Percentiles rank a stretch among this genome's conserved stretches.
Conservation (phyloP, 257 asterid species). For the Nicotiana sylvestris region DNA sequence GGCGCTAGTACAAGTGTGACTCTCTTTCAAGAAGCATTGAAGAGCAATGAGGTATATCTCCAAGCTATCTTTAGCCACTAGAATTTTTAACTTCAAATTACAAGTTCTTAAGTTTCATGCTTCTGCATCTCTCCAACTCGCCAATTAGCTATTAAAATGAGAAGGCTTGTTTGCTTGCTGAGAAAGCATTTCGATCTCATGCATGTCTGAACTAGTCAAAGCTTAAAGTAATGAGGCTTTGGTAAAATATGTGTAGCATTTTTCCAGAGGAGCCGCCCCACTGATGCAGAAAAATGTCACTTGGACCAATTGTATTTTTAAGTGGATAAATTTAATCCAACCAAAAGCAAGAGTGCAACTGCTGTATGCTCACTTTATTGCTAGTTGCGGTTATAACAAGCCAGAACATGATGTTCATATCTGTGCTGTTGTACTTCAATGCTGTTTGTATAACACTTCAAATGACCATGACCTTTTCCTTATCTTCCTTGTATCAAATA, state of each 20-base stretch:
- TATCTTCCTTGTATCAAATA: neutral
- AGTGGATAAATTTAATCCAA: neutral
- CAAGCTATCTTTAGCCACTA: constrained; percentile 6
- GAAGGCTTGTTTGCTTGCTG: neutral
- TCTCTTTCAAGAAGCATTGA: constrained; percentile 66
- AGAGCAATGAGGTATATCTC: constrained; percentile 56
- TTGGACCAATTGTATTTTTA: neutral
- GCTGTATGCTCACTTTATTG: neutral
- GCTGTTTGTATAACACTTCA: neutral
- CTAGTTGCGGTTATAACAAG: neutral
- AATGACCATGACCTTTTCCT: neutral
- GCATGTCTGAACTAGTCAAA: neutral
- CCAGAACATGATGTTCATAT: neutral
- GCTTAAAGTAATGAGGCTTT: neutral
- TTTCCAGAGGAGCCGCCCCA: neutral
- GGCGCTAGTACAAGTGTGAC: constrained; percentile 37
- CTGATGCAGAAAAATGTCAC: neutral
- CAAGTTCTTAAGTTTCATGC: neutral
- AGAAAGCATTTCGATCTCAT: neutral
- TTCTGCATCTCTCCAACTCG: neutral
- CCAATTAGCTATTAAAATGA: neutral
- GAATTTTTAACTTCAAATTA: neutral
- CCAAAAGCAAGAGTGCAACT: neutral
- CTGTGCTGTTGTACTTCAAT: neutral
- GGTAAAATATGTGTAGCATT: neutral